Base-by-base conservation (phyloP, 345 rosid species). In the Bruguiera gymnorhiza region DNA sequence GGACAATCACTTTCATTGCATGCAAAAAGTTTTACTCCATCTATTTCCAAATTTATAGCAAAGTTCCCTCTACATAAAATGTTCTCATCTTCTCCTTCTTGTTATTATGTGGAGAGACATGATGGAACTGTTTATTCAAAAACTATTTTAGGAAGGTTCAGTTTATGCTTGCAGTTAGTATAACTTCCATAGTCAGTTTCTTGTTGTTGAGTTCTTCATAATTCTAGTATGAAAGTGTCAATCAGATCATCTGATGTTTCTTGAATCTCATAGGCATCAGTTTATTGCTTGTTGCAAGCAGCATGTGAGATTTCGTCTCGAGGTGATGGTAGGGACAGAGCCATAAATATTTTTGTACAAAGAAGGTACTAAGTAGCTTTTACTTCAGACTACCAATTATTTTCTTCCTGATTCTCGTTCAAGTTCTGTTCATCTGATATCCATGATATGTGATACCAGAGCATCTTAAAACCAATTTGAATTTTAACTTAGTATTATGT, bases 241-340 rank as follows among this genome's bases (percentile, higher is more conserved):
- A 24, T 77, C 65, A 69, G 54, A 27, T 36, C 57, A 73, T 78
- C 77, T 75, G 69, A 73, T 75, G 75, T 69, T 70, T 71, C 55
- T 60, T 86, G 50, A 63, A 64, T 70, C 65, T 77, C 70, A 68
- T 87, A 95, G 99, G 97, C 90, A 71, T 83, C 99, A 27, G 91
- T 84, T 46, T 88, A 84, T 84, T 88, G 86, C 75, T 83, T 92
- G 68, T 73, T 95, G 79, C 92, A 85, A 92, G 99, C 99, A 73
- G 97, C 93, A 60, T 81, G 78, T 57, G 97, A 95, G 76, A 86
- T 92, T 84, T 82, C 97, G 62, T 86, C 92, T 37, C 86, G 82
- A 62, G 93, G 92, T 67, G 83, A 84, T 83, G 83, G 83, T 50
- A 83, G 91, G 82, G 97, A 95, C 77, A 81, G 83, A 69, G 97